phyloP scores from a whole-genome alignment of 495 filamentous ascomycete species.

The Staphylotrichum longicolle region DNA sequence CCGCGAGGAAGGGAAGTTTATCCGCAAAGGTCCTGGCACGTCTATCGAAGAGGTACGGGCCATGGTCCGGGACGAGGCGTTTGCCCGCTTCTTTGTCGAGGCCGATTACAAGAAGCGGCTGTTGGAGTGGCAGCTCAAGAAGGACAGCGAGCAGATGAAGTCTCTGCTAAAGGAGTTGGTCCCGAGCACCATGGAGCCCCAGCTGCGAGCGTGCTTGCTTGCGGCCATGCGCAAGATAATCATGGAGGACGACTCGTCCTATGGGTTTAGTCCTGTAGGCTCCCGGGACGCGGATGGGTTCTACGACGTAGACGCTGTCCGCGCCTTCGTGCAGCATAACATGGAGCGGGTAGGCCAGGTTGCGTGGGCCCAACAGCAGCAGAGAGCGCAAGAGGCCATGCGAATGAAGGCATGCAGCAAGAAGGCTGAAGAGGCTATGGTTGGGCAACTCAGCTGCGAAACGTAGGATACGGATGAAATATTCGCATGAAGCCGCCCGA shows the following conservation, averaged over 20 bases:
- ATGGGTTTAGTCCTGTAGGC: conserved; percentile 27
- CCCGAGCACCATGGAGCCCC: conserved; percentile 22
- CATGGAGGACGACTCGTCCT: conserved; percentile 34
- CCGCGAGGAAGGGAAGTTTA: conserved; percentile 33
- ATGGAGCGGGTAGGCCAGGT: conserved; percentile 36
- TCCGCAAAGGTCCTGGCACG: conserved; percentile 9
- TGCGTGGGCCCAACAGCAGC: conserved; percentile 32
- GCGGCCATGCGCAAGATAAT: conserved; percentile 41
- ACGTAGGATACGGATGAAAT: neutral
- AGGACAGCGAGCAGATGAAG: conserved; percentile 31
- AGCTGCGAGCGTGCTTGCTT: conserved; percentile 27
- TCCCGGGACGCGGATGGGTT: conserved; percentile 36
- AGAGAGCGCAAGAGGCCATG: conserved; percentile 24
- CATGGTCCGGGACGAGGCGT: conserved; percentile 35
- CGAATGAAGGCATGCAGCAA: conserved; percentile 20
- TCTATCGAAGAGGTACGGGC: conserved; percentile 26
- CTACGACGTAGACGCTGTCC: conserved; percentile 37
- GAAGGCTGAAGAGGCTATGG: neutral
- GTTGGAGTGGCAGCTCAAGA: conserved; percentile 32
- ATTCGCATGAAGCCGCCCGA: neutral
- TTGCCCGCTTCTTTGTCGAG: conserved; percentile 36
- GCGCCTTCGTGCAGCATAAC: conserved; percentile 37
- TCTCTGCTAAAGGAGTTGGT: conserved; percentile 37
- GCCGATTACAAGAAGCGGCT: conserved; percentile 28
- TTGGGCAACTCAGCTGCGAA: no score